phyloP scores from a whole-genome alignment of 2,329 filamentous ascomycete species.

The Alternaria brassicae region DNA sequence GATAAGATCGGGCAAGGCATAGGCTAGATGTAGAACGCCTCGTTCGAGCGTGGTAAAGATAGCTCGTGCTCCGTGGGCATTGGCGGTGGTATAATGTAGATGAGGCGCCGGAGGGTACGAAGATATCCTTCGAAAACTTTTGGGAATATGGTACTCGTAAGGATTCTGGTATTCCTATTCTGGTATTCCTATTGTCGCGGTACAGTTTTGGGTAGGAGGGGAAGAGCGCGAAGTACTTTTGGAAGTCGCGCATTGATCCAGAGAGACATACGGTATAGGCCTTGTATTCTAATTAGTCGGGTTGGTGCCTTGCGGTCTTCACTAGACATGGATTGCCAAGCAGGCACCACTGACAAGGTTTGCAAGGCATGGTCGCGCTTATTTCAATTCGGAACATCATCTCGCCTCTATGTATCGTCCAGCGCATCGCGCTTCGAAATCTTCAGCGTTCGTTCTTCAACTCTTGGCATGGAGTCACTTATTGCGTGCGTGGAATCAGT shows the following conservation, averaged over 20 bases:
- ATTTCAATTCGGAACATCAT: not conserved
- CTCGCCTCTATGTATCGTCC: not conserved
- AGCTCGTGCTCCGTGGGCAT: not conserved
- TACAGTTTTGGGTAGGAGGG: not conserved
- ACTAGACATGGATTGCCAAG: not conserved
- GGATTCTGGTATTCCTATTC: no score
- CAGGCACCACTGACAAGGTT: not conserved
- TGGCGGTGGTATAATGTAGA: not conserved
- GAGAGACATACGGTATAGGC: accelerated
- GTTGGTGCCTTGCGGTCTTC: not conserved
- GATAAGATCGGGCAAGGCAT: not conserved
- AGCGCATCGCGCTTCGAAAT: not conserved
- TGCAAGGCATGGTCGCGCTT: not conserved
- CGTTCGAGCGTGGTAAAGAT: not conserved
- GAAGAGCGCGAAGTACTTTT: not conserved
- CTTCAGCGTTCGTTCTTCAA: not conserved
- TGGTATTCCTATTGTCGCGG: not conserved
- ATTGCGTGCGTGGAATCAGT: not conserved
- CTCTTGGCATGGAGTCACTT: not conserved
- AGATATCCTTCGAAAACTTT: not conserved
- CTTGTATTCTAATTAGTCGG: accelerated
- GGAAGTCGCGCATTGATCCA: not conserved
- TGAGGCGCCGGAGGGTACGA: not conserved
- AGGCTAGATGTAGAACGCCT: not conserved
- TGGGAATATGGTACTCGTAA: not conserved